These are phyloP conservation scores for thale cress (Arabidopsis thaliana) DNA, from an alignment of 345 rosid genomes.

Conservation along the genomic window DNA sequence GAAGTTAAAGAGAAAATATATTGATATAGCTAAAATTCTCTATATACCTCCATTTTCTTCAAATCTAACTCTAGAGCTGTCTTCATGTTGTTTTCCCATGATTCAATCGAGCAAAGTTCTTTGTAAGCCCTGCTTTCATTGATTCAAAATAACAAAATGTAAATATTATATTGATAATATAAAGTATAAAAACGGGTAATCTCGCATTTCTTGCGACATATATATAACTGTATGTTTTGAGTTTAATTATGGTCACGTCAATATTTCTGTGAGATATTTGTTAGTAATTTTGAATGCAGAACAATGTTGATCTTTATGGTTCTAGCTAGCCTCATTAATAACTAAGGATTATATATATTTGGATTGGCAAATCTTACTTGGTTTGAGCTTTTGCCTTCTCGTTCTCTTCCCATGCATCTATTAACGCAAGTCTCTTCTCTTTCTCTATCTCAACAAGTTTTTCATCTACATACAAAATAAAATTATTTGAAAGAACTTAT, in stretches of 20 bases:
- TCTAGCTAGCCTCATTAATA: not conserved
- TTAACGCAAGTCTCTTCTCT: constrained; percentile 67
- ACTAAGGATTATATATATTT: not conserved
- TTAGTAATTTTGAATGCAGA: constrained; percentile 4
- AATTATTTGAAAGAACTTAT: not conserved
- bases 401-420: constrained; percentile 86
- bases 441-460: constrained; percentile 57
- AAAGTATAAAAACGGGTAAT: not conserved
- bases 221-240: not conserved
- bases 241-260: not conserved
- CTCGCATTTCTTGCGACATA: not conserved
- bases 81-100: constrained; percentile 72
- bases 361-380: constrained; percentile 58
- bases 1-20: too few species aligned
- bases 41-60: constrained; percentile 63
- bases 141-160: not conserved
- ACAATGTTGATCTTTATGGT: not conserved
- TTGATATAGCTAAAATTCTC: not conserved
- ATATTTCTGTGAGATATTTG: not conserved
- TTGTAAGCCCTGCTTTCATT: constrained; percentile 58
- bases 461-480: constrained; percentile 13
- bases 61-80: constrained; percentile 59
- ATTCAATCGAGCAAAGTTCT: constrained; percentile 54
- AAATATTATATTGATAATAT: not conserved
- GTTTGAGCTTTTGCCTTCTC: constrained; percentile 81